Evolutionary conservation across 768 basidiomycete species (phyloP).

Genomic region (Erythrobasidium yunnanense): DNA sequence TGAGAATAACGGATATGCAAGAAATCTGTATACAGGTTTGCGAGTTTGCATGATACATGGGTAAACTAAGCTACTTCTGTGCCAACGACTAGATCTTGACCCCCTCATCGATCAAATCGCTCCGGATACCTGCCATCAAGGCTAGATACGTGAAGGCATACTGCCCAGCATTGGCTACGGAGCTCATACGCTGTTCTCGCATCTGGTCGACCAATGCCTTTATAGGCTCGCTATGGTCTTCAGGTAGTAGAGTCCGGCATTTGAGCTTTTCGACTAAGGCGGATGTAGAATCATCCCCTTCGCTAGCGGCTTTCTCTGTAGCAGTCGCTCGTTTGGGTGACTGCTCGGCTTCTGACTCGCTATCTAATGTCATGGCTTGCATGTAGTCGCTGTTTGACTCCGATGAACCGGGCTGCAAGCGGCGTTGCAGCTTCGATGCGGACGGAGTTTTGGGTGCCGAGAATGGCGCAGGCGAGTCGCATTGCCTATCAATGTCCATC

Average conservation of each 20-base stretch:
- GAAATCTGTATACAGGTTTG: too few relatives aligned
- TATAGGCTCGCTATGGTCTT: slow-evolving; percentile 56
- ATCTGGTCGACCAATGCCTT: slow-evolving; percentile 78
- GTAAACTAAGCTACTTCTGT: too few relatives aligned
- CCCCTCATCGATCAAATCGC: slow-evolving; percentile 15
- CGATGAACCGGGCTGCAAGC: not conserved
- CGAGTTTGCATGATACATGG: too few relatives aligned
- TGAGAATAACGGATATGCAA: too few relatives aligned
- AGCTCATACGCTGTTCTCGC: slow-evolving; percentile 89
- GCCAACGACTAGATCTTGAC: too few relatives aligned
- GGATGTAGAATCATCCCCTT: not conserved
- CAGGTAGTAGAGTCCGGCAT: not conserved
- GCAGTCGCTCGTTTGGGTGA: not conserved
- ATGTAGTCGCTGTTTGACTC: not conserved
- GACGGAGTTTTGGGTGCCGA: not conserved
- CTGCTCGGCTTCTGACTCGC: not conserved
- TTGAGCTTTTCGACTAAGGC: not conserved
- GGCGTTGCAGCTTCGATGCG: not conserved
- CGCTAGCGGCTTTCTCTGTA: not conserved
- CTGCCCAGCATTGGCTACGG: slow-evolving; percentile 87
- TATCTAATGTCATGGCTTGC: not conserved
- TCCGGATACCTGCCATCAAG: slow-evolving; percentile 46
- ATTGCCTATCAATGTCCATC: not conserved
- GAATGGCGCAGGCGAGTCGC: not conserved
- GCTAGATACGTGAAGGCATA: slow-evolving; percentile 87